Percentiles rank a stretch among this genome's conserved stretches.
These are phyloP conservation scores for Lentinula sp. DNA, from an alignment of 768 basidiomycete genomes.

Conservation along the genomic window DNA sequence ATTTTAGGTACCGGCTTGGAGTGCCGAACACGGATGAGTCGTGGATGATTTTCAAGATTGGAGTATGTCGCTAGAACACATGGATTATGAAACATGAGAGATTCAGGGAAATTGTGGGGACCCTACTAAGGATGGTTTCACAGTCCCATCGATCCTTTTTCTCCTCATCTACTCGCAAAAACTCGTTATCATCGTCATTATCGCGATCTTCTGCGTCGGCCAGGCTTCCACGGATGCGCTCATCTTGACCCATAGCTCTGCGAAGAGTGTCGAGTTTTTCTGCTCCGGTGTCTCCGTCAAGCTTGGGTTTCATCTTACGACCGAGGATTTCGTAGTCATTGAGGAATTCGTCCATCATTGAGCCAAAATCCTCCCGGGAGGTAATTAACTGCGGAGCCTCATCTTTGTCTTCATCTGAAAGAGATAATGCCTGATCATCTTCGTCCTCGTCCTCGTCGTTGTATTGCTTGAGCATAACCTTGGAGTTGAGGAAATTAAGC, in stretches of 20 bases:
- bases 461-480: conserved; percentile 82
- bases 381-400: conserved; percentile 72
- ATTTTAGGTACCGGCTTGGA: conserved; percentile 56
- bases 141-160: conserved; percentile 89
- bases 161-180: conserved; percentile 38
- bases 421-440: conserved; percentile 35
- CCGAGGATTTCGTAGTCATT: conserved; percentile 88
- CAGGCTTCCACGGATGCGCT: conserved; percentile 41
- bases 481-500: not conserved
- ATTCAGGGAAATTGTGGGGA: not conserved
- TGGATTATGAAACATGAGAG: not conserved
- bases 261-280: conserved; percentile 82
- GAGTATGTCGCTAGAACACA: conserved; percentile 76
- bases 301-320: conserved; percentile 74
- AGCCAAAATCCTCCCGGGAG: conserved; percentile 82
- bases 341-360: conserved; percentile 91
- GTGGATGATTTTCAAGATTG: conserved; percentile 97
- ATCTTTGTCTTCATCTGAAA: conserved; percentile 37
- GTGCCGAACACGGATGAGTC: conserved; percentile 69
- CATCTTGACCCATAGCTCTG: conserved; percentile 67
- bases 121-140: conserved; percentile 89
- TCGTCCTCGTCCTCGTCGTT: conserved; percentile 39
- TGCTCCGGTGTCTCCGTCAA: conserved; percentile 64
- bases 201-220: conserved; percentile 41
- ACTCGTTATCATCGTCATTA: conserved; percentile 39